A percentile compares a stretch with the other conserved stretches of the same genome.
These are phyloP conservation scores for Kodamaea restingae DNA, from an alignment of 805 yeast species.

Conservation along the genomic window DNA sequence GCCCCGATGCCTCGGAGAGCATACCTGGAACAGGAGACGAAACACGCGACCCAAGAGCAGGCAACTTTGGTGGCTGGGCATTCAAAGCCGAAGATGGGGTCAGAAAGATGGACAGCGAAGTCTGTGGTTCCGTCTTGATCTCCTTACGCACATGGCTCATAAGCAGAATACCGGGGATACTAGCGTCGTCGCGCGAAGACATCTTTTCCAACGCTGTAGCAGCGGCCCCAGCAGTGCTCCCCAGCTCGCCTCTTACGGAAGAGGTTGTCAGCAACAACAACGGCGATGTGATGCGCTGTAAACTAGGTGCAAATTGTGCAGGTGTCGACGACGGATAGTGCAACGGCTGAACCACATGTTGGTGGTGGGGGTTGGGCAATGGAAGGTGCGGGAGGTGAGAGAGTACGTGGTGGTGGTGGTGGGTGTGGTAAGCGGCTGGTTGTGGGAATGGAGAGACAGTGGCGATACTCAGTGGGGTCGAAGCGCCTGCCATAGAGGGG, in stretches of 20 bases:
- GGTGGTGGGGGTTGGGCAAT: slow-evolving; percentile 16
- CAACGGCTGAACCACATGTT: slow-evolving; percentile 45
- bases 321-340: slow-evolving; percentile 70
- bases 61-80: slow-evolving; percentile 27
- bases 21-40: slow-evolving; percentile 29
- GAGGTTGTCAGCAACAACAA: slow-evolving; percentile 52
- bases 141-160: slow-evolving; percentile 13
- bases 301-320: slow-evolving; percentile 63
- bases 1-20: background rate
- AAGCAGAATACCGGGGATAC: slow-evolving; percentile 28
- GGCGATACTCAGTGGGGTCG: slow-evolving; percentile 1
- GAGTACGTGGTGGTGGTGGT: slow-evolving; percentile 11
- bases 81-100: slow-evolving; percentile 37
- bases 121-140: slow-evolving; percentile 10
- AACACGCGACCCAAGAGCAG: slow-evolving; percentile 27
- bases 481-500: background rate
- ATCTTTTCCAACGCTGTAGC: slow-evolving; percentile 20
- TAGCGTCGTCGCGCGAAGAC: slow-evolving; percentile 17
- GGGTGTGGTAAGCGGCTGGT: slow-evolving; percentile 9
- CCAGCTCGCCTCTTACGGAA: slow-evolving; percentile 14
- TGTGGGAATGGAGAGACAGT: slow-evolving; percentile 9
- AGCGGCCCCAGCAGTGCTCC: slow-evolving; percentile 5
- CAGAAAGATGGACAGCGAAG: slow-evolving; percentile 16
- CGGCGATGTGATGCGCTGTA: slow-evolving; percentile 63
- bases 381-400: slow-evolving; percentile 9